Base-by-base conservation (phyloP, 176 grass and related monocot genomes). In the Aegilops umbellulata region DNA sequence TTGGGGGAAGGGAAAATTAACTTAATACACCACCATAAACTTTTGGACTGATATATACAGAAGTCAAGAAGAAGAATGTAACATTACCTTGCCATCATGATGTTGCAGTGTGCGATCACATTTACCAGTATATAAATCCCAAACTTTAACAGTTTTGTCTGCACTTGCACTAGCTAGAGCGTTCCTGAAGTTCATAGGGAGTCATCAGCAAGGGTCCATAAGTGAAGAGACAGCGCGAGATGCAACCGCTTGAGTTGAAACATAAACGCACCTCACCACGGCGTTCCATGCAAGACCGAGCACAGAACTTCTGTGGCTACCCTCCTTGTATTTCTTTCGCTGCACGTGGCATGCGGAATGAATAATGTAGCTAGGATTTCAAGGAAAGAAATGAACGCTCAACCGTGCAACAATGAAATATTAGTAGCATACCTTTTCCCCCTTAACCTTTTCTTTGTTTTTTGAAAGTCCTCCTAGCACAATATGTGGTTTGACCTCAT, bases 101-200 rank as follows among this genome's bases (percentile, higher is more conserved):
- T 99, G 92, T 74, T 91, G 76, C 26, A 94, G 65, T 65, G 94
- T 99, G 34, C 91, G 79, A 63, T 49, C 88, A 90, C 94, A 99
- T 94, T 94, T 94, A 53, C 89, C 90, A 67, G 79, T 65, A 77
- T 84, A 82, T 51, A 99, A 64, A 82, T 99, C 97, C 97, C 97
- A 99, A 77, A 99, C 72, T 77, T 94, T 99, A 29, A 95, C 75
- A 41, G 94, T 92, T 60, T 87, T 92, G 81, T 98, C 97, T 5
- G 90, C 94, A 88, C 97, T 96, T 90, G 97, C 92, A 94, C 94
- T 96, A 81, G 92, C 97, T 87, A 99, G 46, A 86, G 92, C 97
- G 82, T 99, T 99, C 94, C 96, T 94, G 57, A 66, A 53, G 19
- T 64, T 78, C 44, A 27, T 36, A 72, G 35, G 19, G 78, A 77